Conservation (phyloP, 2,329 filamentous ascomycete species). For the Ceratocystis alfenasii region DNA sequence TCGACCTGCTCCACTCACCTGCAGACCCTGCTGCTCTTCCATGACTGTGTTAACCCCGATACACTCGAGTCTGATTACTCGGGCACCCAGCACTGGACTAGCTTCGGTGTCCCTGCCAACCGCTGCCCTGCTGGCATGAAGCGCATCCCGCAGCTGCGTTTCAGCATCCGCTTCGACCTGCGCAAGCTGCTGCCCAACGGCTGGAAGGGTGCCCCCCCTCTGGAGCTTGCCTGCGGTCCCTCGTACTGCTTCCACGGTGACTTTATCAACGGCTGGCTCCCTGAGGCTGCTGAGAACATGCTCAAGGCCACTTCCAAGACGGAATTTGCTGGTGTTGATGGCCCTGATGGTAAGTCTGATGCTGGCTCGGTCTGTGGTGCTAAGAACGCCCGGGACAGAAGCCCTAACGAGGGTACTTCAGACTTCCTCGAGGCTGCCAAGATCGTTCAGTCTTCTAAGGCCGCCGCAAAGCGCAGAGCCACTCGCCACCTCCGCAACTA, state of each 20-base stretch:
- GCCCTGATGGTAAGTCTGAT: constrained; percentile 26
- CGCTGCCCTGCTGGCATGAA: constrained; percentile 35
- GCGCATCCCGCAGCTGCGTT: constrained; percentile 37
- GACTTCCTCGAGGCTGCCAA: constrained; percentile 9
- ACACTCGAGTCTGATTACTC: constrained; percentile 25
- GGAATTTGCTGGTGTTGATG: constrained; percentile 16
- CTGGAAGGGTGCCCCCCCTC: constrained; percentile 34
- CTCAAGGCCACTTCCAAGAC: constrained; percentile 16
- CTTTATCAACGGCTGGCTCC: constrained; percentile 38
- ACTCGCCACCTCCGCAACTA: neutral
- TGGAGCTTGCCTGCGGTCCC: constrained; percentile 34
- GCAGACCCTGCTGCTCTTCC: constrained; percentile 26
- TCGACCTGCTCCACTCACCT: constrained; percentile 28
- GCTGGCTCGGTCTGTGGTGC: constrained; percentile 23
- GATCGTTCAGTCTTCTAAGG: neutral
- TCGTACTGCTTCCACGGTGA: constrained; percentile 36
- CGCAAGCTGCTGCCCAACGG: constrained; percentile 34
- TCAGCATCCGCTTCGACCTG: constrained; percentile 37
- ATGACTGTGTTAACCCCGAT: constrained; percentile 25
- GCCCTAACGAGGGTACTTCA: constrained; percentile 16
- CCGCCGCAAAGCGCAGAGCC: neutral
- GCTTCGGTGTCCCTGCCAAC: constrained; percentile 24
- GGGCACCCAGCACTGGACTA: constrained; percentile 14
- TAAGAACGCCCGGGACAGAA: constrained; percentile 14
- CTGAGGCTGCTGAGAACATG: constrained; percentile 29